Conservation (phyloP, 2,329 filamentous ascomycete genomes). For the Arthroderma uncinatum region DNA sequence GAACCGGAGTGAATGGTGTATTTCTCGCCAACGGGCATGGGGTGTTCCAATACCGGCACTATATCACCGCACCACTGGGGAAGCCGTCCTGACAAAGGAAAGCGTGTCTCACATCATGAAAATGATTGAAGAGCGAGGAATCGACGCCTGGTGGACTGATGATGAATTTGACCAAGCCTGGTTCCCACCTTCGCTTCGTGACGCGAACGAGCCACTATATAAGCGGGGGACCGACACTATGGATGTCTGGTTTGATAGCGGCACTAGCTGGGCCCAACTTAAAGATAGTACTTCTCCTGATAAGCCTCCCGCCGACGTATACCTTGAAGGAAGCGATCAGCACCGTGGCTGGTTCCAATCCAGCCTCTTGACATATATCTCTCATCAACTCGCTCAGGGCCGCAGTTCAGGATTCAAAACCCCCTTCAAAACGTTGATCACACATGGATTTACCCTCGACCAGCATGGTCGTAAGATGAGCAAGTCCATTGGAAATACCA, state of each 20-base stretch:
- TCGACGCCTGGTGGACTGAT: conserved; percentile 94
- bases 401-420: conserved; percentile 36
- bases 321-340: conserved; percentile 89
- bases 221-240: conserved; percentile 83
- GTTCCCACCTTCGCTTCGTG: conserved; percentile 54
- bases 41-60: conserved; percentile 91
- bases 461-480: conserved; percentile 94
- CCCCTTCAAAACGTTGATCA: conserved; percentile 82
- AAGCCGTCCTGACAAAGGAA: conserved; percentile 66
- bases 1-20: conserved; percentile 91
- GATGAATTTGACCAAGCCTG: conserved; percentile 61
- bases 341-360: conserved; percentile 99
- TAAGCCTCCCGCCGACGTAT: conserved; percentile 58
- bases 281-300: conserved; percentile 23
- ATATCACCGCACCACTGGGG: conserved; percentile 57
- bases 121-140: conserved; percentile 63
- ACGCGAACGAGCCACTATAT: conserved; percentile 40
- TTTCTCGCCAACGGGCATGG: conserved; percentile 91
- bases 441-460: conserved; percentile 90
- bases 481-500: conserved; percentile 85
- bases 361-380: conserved; percentile 75
- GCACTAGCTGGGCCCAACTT: conserved; percentile 71
- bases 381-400: conserved; percentile 38
- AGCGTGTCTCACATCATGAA: conserved; percentile 76
- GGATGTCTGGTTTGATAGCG: conserved; percentile 99